phyloP scores from a whole-genome alignment of 1,284 basidiomycete species.

The Irpex sp. region DNA sequence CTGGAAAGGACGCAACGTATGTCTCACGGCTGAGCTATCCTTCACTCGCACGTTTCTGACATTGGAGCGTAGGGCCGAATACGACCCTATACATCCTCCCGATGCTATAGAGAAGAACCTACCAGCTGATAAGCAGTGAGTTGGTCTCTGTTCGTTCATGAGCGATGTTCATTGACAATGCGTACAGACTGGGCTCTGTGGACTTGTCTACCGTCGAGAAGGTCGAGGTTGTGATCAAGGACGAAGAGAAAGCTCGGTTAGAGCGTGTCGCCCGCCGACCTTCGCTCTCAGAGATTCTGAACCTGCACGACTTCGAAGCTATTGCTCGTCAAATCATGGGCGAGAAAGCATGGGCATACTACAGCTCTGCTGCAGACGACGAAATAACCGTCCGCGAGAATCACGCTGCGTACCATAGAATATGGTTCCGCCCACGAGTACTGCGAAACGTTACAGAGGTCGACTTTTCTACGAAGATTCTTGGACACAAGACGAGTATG shows the following conservation, averaged over 20 bases:
- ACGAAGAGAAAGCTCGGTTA: slow-evolving; percentile 39
- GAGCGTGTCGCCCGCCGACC: slow-evolving; percentile 41
- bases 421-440: slow-evolving; percentile 76
- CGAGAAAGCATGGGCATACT: slow-evolving; percentile 56
- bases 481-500: slow-evolving; percentile 53
- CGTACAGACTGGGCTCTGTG: slow-evolving; percentile 42
- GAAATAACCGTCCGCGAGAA: slow-evolving; percentile 71
- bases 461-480: slow-evolving; percentile 58
- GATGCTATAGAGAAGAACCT: slow-evolving; percentile 62
- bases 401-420: slow-evolving; percentile 52
- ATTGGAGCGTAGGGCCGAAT: slow-evolving; percentile 40
- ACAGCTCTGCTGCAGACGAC: slow-evolving; percentile 61
- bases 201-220: slow-evolving; percentile 43
- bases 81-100: slow-evolving; percentile 63
- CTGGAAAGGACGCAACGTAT: slow-evolving; percentile 72
- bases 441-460: slow-evolving; percentile 61
- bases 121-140: slow-evolving; percentile 43
- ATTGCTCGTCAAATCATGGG: slow-evolving; percentile 45
- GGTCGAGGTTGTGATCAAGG: slow-evolving; percentile 41
- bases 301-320: slow-evolving; percentile 69
- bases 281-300: slow-evolving; percentile 55
- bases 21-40: slow-evolving; percentile 16
- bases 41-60: neutral
- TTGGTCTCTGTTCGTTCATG: neutral
- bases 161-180: neutral